These are phyloP conservation scores for Mycena rebaudengoi DNA, from an alignment of 768 basidiomycete genomes.

Conservation along the genomic window DNA sequence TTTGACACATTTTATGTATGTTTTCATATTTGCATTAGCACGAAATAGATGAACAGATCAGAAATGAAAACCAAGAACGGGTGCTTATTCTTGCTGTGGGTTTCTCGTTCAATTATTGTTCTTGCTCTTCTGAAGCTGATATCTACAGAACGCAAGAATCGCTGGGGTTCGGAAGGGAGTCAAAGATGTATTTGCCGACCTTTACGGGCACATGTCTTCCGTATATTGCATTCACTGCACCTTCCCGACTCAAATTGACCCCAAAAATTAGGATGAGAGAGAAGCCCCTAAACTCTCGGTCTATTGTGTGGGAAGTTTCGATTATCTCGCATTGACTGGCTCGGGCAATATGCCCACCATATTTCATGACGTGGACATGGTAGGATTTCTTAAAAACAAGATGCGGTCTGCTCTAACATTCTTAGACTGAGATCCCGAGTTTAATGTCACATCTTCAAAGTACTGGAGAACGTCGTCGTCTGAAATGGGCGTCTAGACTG, in stretches of 20 bases:
- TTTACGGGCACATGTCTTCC: background rate
- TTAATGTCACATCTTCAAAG: background rate
- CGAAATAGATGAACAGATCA: too few species aligned
- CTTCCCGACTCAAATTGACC: background rate
- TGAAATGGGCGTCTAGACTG: background rate
- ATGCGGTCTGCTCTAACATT: background rate
- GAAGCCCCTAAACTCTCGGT: background rate
- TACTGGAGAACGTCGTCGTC: background rate
- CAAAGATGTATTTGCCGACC: background rate
- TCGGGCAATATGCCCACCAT: background rate
- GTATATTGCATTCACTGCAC: background rate
- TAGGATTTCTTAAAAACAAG: background rate
- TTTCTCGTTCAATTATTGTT: too few species aligned
- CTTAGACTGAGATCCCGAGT: slow-evolving; percentile 9
- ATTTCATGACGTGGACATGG: background rate
- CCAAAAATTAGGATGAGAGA: too few species aligned
- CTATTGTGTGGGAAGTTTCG: slow-evolving; percentile 3
- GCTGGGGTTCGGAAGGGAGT: background rate
- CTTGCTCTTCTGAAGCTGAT: background rate
- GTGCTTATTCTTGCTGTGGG: background rate
- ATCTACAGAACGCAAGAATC: background rate
- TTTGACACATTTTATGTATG: too few species aligned
- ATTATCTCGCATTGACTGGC: background rate
- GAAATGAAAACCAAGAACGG: background rate
- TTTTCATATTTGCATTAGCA: too few species aligned